Conservation (phyloP, 2,329 filamentous ascomycete species). For the Tolypocladium guangdongense region DNA sequence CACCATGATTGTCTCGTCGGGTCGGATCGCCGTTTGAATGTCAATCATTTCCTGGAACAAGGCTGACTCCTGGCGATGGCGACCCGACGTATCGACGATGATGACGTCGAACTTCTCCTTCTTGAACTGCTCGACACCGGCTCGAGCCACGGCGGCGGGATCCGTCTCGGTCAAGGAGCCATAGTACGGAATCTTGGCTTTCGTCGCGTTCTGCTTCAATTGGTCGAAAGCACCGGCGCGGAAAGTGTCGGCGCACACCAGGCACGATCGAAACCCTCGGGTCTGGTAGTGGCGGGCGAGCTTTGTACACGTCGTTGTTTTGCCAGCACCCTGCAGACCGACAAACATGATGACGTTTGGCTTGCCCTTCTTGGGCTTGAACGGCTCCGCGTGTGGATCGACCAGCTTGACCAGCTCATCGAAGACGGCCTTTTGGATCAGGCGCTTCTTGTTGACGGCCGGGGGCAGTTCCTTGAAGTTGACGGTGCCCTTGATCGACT, state of each 20-base stretch:
- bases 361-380: conserved; percentile 94
- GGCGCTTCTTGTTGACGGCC: conserved; percentile 92
- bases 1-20: conserved; percentile 97
- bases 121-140: conserved; percentile 97
- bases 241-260: conserved; percentile 97
- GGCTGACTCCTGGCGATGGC: conserved; percentile 89
- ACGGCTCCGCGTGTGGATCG: conserved; percentile 88
- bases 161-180: conserved; percentile 94
- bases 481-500: conserved; percentile 81
- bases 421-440: conserved; percentile 96
- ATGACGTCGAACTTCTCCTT: conserved; percentile 98
- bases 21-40: conserved; percentile 80
- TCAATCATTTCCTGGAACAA: conserved; percentile 97
- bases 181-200: conserved; percentile 98
- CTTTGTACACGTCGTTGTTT: conserved; percentile 97
- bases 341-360: conserved; percentile 99
- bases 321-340: conserved; percentile 91
- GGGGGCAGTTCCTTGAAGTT: conserved; percentile 91
- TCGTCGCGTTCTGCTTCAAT: conserved; percentile 96
- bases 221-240: conserved; percentile 97
- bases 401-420: conserved; percentile 94
- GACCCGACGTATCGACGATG: conserved; percentile 92
- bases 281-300: conserved; percentile 90
- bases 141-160: conserved; percentile 82
- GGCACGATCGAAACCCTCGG: conserved; percentile 80